These are phyloP conservation scores for Angomonas ambiguus DNA, from an alignment of 208 protist genomes.

Conservation along the genomic window DNA sequence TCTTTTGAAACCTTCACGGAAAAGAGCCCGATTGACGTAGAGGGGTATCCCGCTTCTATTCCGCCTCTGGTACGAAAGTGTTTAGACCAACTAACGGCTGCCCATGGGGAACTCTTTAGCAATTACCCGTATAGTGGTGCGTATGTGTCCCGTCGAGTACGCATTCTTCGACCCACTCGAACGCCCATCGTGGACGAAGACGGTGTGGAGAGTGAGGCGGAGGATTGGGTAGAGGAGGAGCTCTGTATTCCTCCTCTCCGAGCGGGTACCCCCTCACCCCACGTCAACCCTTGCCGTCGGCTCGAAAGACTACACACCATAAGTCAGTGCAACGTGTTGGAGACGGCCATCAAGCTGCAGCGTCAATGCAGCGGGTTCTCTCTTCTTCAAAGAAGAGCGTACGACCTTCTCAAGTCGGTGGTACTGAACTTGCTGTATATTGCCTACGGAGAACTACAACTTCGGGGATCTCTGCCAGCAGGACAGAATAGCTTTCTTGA, in stretches of 20 bases:
- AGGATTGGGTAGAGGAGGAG: constrained; percentile 61
- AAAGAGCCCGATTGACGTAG: neutral
- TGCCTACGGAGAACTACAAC: constrained; percentile 69
- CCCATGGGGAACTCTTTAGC: constrained; percentile 49
- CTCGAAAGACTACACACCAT: constrained; percentile 57
- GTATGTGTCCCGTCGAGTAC: constrained; percentile 19
- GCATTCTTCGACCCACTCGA: constrained; percentile 22
- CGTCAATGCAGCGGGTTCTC: constrained; percentile 61
- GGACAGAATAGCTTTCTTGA: constrained; percentile 31
- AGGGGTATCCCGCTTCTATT: constrained; percentile 13
- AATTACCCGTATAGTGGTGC: constrained; percentile 31
- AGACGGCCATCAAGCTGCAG: constrained; percentile 44
- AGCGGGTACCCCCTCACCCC: constrained; percentile 28
- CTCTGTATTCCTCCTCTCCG: constrained; percentile 45
- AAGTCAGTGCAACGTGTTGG: constrained; percentile 33
- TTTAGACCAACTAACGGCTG: constrained; percentile 18
- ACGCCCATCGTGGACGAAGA: constrained; percentile 20
- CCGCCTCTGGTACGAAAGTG: constrained; percentile 29
- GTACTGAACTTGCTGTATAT: constrained; percentile 67
- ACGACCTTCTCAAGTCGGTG: constrained; percentile 65
- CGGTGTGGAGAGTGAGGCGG: constrained; percentile 42
- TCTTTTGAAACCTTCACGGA: neutral
- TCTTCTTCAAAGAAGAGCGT: constrained; percentile 66
- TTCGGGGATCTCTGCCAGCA: constrained; percentile 25
- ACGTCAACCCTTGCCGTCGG: constrained; percentile 61